phyloP scores from a whole-genome alignment of 2,329 filamentous ascomycete species.

The Nannizziopsis barbatae region DNA sequence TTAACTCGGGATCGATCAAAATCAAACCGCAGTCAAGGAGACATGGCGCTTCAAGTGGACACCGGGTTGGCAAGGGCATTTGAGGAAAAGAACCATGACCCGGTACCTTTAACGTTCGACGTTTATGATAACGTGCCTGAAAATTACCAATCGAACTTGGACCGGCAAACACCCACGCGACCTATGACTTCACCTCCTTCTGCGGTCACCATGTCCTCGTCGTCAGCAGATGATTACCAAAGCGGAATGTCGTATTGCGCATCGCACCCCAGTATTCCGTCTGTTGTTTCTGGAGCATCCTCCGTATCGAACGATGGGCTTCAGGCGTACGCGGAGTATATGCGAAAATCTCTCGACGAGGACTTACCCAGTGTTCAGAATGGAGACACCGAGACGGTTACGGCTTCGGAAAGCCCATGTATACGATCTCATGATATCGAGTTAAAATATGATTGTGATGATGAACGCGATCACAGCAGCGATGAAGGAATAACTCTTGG shows the following conservation, averaged over 20 bases:
- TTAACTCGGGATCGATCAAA: slow-evolving; percentile 27
- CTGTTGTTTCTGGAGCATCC: slow-evolving; percentile 36
- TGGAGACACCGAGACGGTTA: slow-evolving; percentile 30
- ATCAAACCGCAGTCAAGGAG: slow-evolving; percentile 24
- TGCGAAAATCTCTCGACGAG: slow-evolving; percentile 22
- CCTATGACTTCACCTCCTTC: slow-evolving; percentile 29
- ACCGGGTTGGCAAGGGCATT: not conserved
- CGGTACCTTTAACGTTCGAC: not conserved
- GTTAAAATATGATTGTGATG: slow-evolving; percentile 32
- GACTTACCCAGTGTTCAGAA: slow-evolving; percentile 34
- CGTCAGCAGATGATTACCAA: slow-evolving; percentile 35
- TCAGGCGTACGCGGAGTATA: slow-evolving; percentile 18
- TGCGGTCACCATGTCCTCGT: slow-evolving; percentile 38
- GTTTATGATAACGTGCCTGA: not conserved
- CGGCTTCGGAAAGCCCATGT: slow-evolving; percentile 15
- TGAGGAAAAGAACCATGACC: slow-evolving; percentile 12
- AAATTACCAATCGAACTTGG: not conserved
- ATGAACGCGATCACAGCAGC: slow-evolving; percentile 34
- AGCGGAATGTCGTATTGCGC: slow-evolving; percentile 40
- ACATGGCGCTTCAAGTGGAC: not conserved
- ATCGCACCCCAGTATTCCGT: slow-evolving; percentile 39
- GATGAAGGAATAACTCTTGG: slow-evolving; percentile 35
- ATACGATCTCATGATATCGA: slow-evolving; percentile 28
- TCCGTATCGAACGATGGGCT: slow-evolving; percentile 35
- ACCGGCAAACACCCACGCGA: slow-evolving; percentile 1